Conservation (phyloP, 306 rosid species). For the Psophocarpus tetragonolobus region DNA sequence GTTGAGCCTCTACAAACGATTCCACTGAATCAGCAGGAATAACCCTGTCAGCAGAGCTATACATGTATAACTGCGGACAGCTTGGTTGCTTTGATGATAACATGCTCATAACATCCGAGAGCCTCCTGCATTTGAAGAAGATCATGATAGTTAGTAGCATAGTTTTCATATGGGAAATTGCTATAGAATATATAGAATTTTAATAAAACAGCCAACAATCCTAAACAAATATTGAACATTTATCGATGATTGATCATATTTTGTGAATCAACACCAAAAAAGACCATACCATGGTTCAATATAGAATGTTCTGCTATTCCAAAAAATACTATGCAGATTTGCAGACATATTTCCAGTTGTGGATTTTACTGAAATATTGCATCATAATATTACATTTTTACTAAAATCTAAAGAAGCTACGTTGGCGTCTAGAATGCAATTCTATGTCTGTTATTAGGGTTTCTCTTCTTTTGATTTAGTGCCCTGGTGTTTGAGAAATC, state of each 20-base stretch:
- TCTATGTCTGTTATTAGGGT: too few relatives aligned
- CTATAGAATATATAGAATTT: background rate
- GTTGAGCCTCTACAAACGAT: slow-evolving; percentile 77
- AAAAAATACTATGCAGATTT: background rate
- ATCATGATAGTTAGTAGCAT: background rate
- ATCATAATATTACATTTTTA: background rate
- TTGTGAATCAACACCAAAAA: background rate
- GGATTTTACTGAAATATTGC: slow-evolving; percentile 14
- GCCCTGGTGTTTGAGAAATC: too few relatives aligned
- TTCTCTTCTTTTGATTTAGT: too few relatives aligned
- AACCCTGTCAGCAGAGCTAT: slow-evolving; percentile 91
- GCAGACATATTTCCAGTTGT: background rate
- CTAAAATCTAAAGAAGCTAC: too few relatives aligned
- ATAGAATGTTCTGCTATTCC: background rate
- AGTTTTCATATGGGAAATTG: background rate
- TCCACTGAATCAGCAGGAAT: slow-evolving; percentile 88
- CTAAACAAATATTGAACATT: background rate
- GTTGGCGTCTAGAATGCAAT: too few relatives aligned
- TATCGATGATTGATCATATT: background rate
- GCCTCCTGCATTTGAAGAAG: slow-evolving; percentile 69
- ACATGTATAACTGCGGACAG: slow-evolving; percentile 90
- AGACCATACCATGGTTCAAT: background rate
- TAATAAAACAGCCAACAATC: background rate
- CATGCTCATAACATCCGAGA: slow-evolving; percentile 72
- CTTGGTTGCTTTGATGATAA: slow-evolving; percentile 80